A percentile compares a stretch with the other conserved stretches of the same genome.
phyloP scores from a whole-genome alignment of 2,329 filamentous ascomycete species.

The Colletotrichum sp. region DNA sequence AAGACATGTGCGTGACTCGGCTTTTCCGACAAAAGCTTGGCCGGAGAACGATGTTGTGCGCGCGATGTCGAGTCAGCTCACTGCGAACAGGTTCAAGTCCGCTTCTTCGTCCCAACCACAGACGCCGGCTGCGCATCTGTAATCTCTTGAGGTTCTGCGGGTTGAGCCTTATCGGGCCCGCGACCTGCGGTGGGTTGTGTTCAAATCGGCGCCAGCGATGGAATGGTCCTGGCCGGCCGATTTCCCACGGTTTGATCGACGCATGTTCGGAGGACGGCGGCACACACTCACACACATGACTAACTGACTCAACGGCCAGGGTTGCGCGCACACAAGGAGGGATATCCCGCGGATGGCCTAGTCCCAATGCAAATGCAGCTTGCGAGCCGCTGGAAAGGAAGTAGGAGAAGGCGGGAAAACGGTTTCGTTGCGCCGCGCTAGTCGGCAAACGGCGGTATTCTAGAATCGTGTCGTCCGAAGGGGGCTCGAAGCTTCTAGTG shows the following conservation, averaged over 20 bases:
- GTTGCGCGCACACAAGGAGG: neutral
- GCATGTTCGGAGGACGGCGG: neutral
- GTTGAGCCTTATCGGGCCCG: conserved; percentile 7
- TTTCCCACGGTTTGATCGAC: conserved; percentile 11
- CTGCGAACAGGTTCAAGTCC: neutral
- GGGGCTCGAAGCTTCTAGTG: neutral
- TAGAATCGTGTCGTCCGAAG: neutral
- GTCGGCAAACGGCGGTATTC: neutral
- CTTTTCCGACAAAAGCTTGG: neutral
- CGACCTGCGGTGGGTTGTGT: neutral
- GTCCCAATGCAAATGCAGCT: neutral
- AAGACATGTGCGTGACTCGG: neutral
- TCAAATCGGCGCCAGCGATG: neutral
- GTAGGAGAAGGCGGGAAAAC: neutral
- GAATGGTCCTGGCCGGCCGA: neutral
- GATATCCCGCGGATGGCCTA: neutral
- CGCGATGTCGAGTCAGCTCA: neutral
- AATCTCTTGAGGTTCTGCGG: neutral
- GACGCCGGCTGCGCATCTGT: neutral
- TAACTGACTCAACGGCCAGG: conserved; percentile 3
- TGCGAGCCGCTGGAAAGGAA: neutral
- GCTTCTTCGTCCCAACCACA: neutral
- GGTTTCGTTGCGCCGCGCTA: neutral
- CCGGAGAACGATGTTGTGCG: neutral
- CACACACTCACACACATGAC: neutral